These are phyloP conservation scores for Sisymbrium altissimum DNA, from an alignment of 345 rosid genomes.

Conservation along the genomic window DNA sequence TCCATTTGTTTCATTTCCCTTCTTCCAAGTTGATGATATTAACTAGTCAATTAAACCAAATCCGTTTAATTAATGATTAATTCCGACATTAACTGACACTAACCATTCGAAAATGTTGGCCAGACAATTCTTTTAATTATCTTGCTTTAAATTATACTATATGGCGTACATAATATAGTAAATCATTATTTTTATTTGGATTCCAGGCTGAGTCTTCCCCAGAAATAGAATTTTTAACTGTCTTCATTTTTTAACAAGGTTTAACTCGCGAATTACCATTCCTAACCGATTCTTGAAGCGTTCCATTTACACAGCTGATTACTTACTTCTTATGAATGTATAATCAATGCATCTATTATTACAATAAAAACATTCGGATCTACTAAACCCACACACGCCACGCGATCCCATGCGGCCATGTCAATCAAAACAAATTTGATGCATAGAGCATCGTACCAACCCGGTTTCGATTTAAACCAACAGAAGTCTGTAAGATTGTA, in stretches of 20 bases:
- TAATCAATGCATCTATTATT: neutral
- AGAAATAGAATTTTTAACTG: neutral
- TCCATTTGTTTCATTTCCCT: neutral
- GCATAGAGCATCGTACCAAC: neutral
- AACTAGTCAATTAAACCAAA: conserved; percentile 11
- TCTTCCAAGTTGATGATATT: conserved; percentile 13
- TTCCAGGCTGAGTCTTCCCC: neutral
- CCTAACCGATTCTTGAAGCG: neutral
- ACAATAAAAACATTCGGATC: neutral
- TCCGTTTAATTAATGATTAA: conserved; percentile 3
- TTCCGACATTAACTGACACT: conserved; percentile 26
- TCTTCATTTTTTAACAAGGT: neutral
- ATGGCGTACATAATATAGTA: neutral
- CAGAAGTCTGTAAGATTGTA: neutral
- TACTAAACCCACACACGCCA: neutral
- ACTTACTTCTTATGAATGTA: neutral
- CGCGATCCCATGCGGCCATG: neutral
- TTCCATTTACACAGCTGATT: neutral
- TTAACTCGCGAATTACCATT: neutral
- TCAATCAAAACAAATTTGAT: neutral
- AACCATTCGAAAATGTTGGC: conserved; percentile 22
- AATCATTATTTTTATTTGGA: neutral
- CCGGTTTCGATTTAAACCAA: neutral
- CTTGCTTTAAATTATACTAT: neutral
- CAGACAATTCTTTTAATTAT: neutral